A percentile compares a stretch with the other conserved stretches of the same genome.
Conservation (phyloP, 1,284 basidiomycete genomes). For the Cryptococcus neoformans region DNA sequence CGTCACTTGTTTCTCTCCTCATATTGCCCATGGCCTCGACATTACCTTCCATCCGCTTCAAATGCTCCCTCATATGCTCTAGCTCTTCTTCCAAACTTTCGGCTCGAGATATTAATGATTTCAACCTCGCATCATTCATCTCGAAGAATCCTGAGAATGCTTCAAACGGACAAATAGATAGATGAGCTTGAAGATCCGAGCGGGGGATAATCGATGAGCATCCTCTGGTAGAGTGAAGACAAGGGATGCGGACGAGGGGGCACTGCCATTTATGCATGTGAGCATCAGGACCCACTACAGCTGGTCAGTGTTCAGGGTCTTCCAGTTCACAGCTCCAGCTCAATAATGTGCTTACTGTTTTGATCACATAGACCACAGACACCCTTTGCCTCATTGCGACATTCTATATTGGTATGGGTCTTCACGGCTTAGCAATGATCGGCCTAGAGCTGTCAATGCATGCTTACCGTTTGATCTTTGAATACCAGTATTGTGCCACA, state of each 20-base stretch:
- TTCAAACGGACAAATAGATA: slow-evolving; percentile 60
- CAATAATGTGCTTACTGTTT: slow-evolving; percentile 7
- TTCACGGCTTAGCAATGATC: neutral
- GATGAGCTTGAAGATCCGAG: slow-evolving; percentile 52
- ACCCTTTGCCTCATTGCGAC: slow-evolving; percentile 4
- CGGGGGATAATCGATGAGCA: slow-evolving; percentile 59
- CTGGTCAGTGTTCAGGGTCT: neutral
- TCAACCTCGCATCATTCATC: slow-evolving; percentile 53
- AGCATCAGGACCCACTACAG: slow-evolving; percentile 13
- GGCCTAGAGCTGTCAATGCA: too few species aligned
- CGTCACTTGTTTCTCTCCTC: neutral
- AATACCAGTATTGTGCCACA: slow-evolving; percentile 32
- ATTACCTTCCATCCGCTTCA: slow-evolving; percentile 53
- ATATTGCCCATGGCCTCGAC: neutral
- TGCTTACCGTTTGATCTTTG: slow-evolving; percentile 22
- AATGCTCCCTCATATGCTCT: slow-evolving; percentile 59
- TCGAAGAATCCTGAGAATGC: slow-evolving; percentile 60
- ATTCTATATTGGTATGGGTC: slow-evolving; percentile 2
- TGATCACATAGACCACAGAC: slow-evolving; percentile 19
- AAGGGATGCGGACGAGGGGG: slow-evolving; percentile 50
- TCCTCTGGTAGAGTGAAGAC: slow-evolving; percentile 56
- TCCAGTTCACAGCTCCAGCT: neutral
- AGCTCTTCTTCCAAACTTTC: slow-evolving; percentile 59
- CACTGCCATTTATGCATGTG: slow-evolving; percentile 33
- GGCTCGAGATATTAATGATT: slow-evolving; percentile 49